A percentile compares a stretch with the other conserved stretches of the same genome.
Conservation (phyloP, 805 yeast species). For the Candida hungchunana region DNA sequence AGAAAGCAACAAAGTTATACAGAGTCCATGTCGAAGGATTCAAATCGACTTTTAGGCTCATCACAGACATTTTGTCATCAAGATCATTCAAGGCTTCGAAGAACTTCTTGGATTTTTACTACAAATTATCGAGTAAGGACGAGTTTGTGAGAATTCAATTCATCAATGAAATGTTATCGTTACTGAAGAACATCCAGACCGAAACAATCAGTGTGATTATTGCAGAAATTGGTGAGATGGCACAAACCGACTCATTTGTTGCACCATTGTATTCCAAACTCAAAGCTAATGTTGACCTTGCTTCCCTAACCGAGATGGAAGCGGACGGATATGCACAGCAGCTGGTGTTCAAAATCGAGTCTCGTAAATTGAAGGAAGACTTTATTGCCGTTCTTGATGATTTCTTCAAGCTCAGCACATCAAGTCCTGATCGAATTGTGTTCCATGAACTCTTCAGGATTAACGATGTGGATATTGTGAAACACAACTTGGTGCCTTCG, state of each 20-base stretch:
- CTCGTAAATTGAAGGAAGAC: slow-evolving; percentile 16
- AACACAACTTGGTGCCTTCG: slow-evolving; percentile 39
- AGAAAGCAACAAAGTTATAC: slow-evolving; percentile 19
- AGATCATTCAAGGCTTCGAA: slow-evolving; percentile 13
- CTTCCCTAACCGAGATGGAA: not conserved
- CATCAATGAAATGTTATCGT: slow-evolving; percentile 21
- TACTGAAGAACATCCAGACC: slow-evolving; percentile 11
- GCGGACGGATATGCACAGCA: slow-evolving; percentile 9
- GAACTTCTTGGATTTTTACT: slow-evolving; percentile 22
- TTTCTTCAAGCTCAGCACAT: slow-evolving; percentile 13
- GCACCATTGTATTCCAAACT: slow-evolving; percentile 15
- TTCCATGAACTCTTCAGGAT: slow-evolving; percentile 40
- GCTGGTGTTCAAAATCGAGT: slow-evolving; percentile 23
- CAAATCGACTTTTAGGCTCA: slow-evolving; percentile 16
- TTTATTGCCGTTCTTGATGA: slow-evolving; percentile 16
- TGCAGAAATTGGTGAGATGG: slow-evolving; percentile 7
- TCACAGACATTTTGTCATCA: slow-evolving; percentile 17
- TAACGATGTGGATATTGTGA: slow-evolving; percentile 29
- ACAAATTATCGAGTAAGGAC: slow-evolving; percentile 22
- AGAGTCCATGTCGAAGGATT: slow-evolving; percentile 15
- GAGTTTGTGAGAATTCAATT: slow-evolving; percentile 22
- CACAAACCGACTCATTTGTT: slow-evolving; percentile 11
- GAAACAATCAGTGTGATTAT: slow-evolving; percentile 10
- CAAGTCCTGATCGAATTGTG: slow-evolving; percentile 18
- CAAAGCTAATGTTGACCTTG: slow-evolving; percentile 7